Percentiles rank a stretch among this genome's conserved stretches.
Conservation (phyloP, 768 basidiomycete species). For the Tubosaeta sp. region DNA sequence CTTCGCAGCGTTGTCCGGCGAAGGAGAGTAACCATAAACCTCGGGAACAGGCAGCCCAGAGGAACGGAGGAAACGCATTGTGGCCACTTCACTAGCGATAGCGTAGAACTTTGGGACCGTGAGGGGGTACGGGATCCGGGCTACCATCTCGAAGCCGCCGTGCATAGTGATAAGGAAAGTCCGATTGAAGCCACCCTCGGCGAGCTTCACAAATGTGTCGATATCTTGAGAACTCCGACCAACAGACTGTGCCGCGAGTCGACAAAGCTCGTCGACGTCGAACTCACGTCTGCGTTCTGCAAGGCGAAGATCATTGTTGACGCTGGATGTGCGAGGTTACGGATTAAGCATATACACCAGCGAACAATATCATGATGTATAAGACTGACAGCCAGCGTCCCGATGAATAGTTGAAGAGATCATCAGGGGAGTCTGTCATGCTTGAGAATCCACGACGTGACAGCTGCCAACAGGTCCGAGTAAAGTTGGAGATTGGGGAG, state of each 20-base stretch:
- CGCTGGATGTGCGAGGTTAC: not conserved
- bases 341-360: too few species aligned
- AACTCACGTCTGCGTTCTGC: not conserved
- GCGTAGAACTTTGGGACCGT: conserved; percentile 1
- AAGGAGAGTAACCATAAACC: not conserved
- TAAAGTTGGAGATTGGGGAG: too few species aligned
- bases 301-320: not conserved
- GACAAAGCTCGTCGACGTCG: not conserved
- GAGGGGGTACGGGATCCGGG: not conserved
- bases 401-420: not conserved
- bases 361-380: not conserved
- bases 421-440: too few species aligned
- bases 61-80: not conserved
- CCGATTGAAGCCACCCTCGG: not conserved
- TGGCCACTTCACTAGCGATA: conserved; percentile 6
- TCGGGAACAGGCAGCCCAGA: not conserved
- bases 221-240: not conserved
- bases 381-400: not conserved
- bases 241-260: too few species aligned
- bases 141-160: conserved; percentile 16
- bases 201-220: not conserved
- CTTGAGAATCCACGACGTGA: too few species aligned
- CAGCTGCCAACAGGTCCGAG: too few species aligned
- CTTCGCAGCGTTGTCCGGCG: not conserved
- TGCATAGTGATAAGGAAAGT: conserved; percentile 17